Evolutionary conservation across 768 basidiomycete species (phyloP).

Genomic region (Cantharellus cinnabarinus): DNA sequence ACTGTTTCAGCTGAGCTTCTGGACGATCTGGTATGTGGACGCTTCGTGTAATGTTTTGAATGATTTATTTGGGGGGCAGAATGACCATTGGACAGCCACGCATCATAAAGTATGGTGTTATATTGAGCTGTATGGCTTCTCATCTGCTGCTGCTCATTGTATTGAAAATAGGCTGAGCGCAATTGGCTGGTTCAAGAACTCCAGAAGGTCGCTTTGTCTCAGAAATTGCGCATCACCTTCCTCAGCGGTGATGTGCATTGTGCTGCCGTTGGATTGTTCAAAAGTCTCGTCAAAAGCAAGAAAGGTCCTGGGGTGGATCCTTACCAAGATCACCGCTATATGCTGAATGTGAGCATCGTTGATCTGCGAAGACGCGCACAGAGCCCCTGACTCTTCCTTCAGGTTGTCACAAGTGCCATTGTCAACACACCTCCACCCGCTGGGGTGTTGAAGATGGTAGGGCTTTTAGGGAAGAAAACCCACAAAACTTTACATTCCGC

Average conservation of each 20-base stretch:
- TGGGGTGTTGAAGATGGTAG: conserved; percentile 59
- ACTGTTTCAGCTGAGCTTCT: conserved; percentile 47
- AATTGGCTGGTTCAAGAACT: conserved; percentile 70
- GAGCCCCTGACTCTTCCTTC: not conserved
- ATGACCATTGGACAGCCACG: conserved; percentile 5
- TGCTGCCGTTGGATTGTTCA: conserved; percentile 62
- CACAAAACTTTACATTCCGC: conserved; percentile 72
- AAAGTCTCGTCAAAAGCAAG: conserved; percentile 30
- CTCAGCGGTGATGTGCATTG: conserved; percentile 89
- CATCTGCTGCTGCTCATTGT: conserved; percentile 20
- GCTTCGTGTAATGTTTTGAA: not conserved
- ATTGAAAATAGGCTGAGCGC: conserved; percentile 53
- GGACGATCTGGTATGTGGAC: conserved; percentile 55
- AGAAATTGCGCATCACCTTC: conserved; percentile 58
- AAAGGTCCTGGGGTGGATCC: conserved; percentile 34
- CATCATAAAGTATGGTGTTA: not conserved
- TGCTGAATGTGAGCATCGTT: conserved; percentile 40
- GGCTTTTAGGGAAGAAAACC: conserved; percentile 44
- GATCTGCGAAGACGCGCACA: not conserved
- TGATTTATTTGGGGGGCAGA: not conserved
- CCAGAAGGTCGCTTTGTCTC: conserved; percentile 46
- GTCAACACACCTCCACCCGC: conserved; percentile 84
- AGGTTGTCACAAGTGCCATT: conserved; percentile 68
- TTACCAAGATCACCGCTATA: conserved; percentile 55
- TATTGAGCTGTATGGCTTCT: not conserved